A percentile compares a stretch with the other conserved stretches of the same genome.
phyloP scores from a whole-genome alignment of 345 rosid genomes.

The Brassica juncea region DNA sequence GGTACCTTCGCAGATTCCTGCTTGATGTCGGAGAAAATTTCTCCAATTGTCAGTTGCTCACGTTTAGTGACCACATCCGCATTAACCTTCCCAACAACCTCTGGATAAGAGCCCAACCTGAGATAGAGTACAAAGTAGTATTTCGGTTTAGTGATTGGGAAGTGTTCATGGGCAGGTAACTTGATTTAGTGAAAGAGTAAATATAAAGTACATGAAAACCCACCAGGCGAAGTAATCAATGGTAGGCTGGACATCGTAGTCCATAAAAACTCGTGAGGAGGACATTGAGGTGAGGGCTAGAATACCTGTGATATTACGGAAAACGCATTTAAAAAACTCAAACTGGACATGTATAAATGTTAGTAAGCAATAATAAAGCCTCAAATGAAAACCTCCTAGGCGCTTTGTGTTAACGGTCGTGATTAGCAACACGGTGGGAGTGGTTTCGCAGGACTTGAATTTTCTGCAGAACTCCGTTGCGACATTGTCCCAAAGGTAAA shows the following conservation, averaged over 20 bases:
- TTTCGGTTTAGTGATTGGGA: no score
- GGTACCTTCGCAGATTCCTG: neutral
- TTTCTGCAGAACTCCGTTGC: neutral
- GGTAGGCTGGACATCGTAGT: neutral
- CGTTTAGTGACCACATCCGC: neutral
- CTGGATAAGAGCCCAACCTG: no score
- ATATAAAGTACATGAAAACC: neutral
- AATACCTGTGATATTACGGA: neutral
- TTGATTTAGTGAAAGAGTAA: neutral
- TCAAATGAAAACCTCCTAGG: neutral
- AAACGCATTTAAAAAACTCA: neutral
- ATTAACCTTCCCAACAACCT: no score
- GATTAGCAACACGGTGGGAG: neutral
- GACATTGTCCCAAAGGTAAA: neutral
- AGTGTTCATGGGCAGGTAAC: neutral
- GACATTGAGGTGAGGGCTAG: neutral
- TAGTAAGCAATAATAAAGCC: neutral
- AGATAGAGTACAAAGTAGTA: no score
- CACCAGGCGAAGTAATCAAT: neutral
- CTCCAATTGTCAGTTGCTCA: neutral
- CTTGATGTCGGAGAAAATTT: neutral
- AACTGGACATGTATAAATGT: neutral
- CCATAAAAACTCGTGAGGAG: neutral
- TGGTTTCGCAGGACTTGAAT: neutral
- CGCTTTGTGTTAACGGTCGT: neutral